phyloP scores from a whole-genome alignment of 805 yeast genomes.

The Nakazawaea holstii region DNA sequence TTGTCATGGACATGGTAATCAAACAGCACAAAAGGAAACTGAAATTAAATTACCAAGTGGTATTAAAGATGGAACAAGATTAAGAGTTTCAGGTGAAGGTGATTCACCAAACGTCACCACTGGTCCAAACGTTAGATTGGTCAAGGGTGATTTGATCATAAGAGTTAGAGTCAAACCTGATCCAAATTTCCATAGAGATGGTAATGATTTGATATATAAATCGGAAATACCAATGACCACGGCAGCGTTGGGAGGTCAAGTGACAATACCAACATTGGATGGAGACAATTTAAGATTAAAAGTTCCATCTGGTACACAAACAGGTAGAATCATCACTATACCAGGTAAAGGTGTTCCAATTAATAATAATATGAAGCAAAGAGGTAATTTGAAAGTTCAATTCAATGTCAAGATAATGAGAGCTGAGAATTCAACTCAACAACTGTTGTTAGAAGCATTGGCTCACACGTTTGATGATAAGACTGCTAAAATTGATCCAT shows the following conservation, averaged over 20 bases:
- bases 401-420: slow-evolving; percentile 66
- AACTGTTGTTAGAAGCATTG: slow-evolving; percentile 84
- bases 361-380: slow-evolving; percentile 29
- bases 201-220: slow-evolving; percentile 59
- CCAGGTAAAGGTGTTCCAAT: slow-evolving; percentile 87
- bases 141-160: slow-evolving; percentile 84
- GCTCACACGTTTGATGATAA: slow-evolving; percentile 87
- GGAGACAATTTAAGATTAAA: slow-evolving; percentile 72
- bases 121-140: slow-evolving; percentile 60
- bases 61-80: slow-evolving; percentile 76
- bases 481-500: slow-evolving; percentile 62
- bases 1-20: slow-evolving; percentile 91
- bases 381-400: slow-evolving; percentile 79
- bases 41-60: slow-evolving; percentile 87
- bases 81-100: slow-evolving; percentile 84
- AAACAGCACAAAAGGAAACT: slow-evolving; percentile 60
- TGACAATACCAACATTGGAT: slow-evolving; percentile 86
- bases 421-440: slow-evolving; percentile 80
- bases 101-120: slow-evolving; percentile 78
- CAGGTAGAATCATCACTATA: slow-evolving; percentile 66
- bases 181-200: slow-evolving; percentile 58
- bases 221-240: slow-evolving; percentile 86
- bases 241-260: slow-evolving; percentile 91
- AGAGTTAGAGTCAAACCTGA: slow-evolving; percentile 77
- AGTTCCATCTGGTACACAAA: slow-evolving; percentile 80